Evolutionary conservation across 106 monocot species (phyloP), one percentile per base, ranked within the genome.

Genomic region (Chionographis japonica): DNA sequence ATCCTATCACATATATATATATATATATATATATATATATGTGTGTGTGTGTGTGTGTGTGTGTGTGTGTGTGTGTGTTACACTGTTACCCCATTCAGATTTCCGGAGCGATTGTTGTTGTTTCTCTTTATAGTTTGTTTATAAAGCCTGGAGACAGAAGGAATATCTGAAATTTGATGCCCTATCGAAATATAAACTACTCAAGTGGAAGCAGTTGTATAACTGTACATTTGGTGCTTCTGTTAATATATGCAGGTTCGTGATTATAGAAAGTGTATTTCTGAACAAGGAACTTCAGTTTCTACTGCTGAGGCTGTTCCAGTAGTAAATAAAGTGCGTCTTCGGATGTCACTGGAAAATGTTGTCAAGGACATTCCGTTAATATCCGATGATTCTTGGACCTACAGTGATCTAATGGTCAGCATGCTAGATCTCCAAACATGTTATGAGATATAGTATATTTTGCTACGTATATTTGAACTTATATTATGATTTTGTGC

Each of bases 361-460:
- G 71, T 97, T 78, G 89, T 92, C 14, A 97, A 89, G 62, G 95
- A 97, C 60, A 86, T 97, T 71, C 77, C 84, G 55, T 70, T 72
- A 39, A 80, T 97, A 36, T 82, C 95, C 63, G 95, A 92, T 83
- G 95, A 92, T 63, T 84, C 92, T 17, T 97, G 95, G 95, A 97
- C 92, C 4, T 97, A 97, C 57, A 74, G 89, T 18, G 89, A 97
- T 86, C 55, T 92, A 38, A 63, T 97, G 89, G 95, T 97, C 14
- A 72, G 79, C 42, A 77, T 62, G 55, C 41, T 40, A 50, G 7
- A 51, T 16, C 6, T 55, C 53, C 49, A 4, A 52, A 41, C 52
- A 13, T 10, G 9, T 5, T 46, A 5, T 37, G 11, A 18, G 14
- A 27, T 43, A 14, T 15, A 37, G 27, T 27, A 27, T 27, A 27